These are phyloP conservation scores for Chlorella sorokiniana DNA, from an alignment of 139 green algal genomes.

Conservation along the genomic window DNA sequence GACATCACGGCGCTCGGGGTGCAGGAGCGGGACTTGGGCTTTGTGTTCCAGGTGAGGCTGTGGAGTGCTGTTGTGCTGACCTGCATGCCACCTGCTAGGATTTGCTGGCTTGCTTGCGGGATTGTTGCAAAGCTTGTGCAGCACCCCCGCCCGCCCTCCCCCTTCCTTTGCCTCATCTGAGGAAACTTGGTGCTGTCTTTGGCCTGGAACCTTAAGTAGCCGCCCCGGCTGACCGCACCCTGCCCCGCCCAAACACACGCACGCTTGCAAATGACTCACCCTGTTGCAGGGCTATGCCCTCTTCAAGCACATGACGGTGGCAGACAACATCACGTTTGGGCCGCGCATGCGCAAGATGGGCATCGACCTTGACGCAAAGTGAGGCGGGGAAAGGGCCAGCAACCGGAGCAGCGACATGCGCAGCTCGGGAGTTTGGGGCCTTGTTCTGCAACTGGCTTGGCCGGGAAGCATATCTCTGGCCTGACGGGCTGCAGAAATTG, in stretches of 20 bases:
- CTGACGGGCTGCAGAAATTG: not conserved
- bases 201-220: too few relatives aligned
- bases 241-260: too few relatives aligned
- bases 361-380: constrained; percentile 70
- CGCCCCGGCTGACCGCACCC: too few relatives aligned
- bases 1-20: constrained; percentile 55
- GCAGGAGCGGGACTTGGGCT: constrained; percentile 70
- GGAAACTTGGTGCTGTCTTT: too few relatives aligned
- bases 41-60: constrained; percentile 78
- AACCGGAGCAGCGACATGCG: not conserved
- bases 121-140: too few relatives aligned
- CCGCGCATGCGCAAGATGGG: constrained; percentile 72
- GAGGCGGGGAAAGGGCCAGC: not conserved
- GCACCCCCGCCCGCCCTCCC: too few relatives aligned
- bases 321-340: constrained; percentile 89
- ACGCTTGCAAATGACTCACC: not conserved
- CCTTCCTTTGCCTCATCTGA: too few relatives aligned
- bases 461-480: not conserved
- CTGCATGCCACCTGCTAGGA: too few relatives aligned
- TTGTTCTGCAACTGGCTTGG: not conserved
- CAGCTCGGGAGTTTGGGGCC: not conserved
- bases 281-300: constrained; percentile 78
- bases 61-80: too few relatives aligned
- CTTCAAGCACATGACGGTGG: constrained; percentile 93
- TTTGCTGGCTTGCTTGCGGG: too few relatives aligned